Conservation (phyloP, 495 filamentous ascomycete species). For the Venustampulla echinocandica region DNA sequence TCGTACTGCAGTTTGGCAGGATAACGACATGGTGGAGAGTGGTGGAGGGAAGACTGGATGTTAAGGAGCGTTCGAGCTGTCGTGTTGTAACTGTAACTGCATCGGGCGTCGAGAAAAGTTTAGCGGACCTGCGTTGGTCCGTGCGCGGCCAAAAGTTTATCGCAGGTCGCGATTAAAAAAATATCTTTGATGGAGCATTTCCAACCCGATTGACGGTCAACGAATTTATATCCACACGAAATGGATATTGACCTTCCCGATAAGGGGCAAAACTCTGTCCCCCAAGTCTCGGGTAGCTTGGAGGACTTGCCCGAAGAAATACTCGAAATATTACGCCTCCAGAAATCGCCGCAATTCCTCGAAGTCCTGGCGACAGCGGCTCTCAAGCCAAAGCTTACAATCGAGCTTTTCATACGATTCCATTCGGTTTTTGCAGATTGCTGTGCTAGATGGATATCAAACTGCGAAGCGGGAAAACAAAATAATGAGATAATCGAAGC, state of each 20-base stretch:
- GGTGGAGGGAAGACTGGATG: not conserved
- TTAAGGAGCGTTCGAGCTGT: not conserved
- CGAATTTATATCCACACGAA: conserved; percentile 26
- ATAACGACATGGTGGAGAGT: conserved; percentile 45
- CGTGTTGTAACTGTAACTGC: not conserved
- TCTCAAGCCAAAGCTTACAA: conserved; percentile 54
- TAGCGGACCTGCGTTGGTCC: conserved; percentile 26
- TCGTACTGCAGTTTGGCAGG: conserved; percentile 49
- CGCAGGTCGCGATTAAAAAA: not conserved
- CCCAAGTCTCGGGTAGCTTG: conserved; percentile 34
- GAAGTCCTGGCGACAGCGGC: conserved; percentile 59
- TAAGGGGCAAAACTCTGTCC: conserved; percentile 30
- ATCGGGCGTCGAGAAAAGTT: conserved; percentile 9
- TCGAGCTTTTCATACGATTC: conserved; percentile 60
- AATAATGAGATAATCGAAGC: conserved; percentile 51
- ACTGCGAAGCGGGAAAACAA: not conserved
- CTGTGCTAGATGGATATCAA: conserved; percentile 60
- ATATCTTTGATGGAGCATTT: not conserved
- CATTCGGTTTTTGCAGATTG: conserved; percentile 68
- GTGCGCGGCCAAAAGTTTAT: not conserved
- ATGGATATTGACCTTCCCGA: conserved; percentile 31
- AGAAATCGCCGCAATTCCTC: conserved; percentile 56
- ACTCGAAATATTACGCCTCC: conserved; percentile 51
- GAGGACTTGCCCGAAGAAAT: conserved; percentile 55
- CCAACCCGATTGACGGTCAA: not conserved